Evolutionary conservation across 2,329 filamentous ascomycete genomes (phyloP).

Genomic region (Pseudopithomyces chartarum): DNA sequence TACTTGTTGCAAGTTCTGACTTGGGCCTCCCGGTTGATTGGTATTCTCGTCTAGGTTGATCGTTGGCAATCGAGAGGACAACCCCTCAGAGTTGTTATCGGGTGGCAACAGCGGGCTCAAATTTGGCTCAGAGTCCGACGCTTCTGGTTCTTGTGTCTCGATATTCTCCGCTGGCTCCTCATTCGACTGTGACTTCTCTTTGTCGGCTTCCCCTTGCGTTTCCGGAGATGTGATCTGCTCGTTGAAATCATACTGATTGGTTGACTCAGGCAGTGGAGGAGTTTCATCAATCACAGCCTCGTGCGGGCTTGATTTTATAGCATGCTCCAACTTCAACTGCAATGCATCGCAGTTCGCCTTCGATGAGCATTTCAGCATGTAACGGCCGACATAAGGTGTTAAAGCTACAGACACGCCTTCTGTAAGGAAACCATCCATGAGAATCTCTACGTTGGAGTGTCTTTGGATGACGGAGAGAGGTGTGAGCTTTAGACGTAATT

Average conservation of each 20-base stretch:
- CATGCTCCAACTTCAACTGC: constrained; percentile 8
- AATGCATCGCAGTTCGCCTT: constrained; percentile 10
- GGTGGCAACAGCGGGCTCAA: too few species aligned
- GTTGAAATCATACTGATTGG: neutral
- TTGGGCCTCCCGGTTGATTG: neutral
- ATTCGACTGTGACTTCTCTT: too few species aligned
- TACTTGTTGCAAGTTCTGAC: too few species aligned
- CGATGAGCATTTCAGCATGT: constrained; percentile 12
- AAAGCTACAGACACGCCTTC: constrained; percentile 4
- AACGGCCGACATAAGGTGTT: neutral
- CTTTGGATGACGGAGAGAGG: neutral
- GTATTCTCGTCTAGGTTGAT: neutral
- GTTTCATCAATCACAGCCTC: neutral
- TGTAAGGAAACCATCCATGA: constrained; percentile 3
- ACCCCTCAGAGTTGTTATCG: too few species aligned
- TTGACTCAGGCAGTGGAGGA: neutral
- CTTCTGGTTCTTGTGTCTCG: too few species aligned
- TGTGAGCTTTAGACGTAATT: neutral
- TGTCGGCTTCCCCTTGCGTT: neutral
- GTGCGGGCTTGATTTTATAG: neutral
- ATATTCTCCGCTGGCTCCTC: too few species aligned
- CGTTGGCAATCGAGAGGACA: neutral
- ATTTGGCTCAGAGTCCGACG: too few species aligned
- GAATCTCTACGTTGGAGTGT: constrained; percentile 1
- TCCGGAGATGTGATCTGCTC: neutral